These are phyloP conservation scores for Patellaria atrata DNA, from an alignment of 495 filamentous ascomycete genomes.

Conservation along the genomic window DNA sequence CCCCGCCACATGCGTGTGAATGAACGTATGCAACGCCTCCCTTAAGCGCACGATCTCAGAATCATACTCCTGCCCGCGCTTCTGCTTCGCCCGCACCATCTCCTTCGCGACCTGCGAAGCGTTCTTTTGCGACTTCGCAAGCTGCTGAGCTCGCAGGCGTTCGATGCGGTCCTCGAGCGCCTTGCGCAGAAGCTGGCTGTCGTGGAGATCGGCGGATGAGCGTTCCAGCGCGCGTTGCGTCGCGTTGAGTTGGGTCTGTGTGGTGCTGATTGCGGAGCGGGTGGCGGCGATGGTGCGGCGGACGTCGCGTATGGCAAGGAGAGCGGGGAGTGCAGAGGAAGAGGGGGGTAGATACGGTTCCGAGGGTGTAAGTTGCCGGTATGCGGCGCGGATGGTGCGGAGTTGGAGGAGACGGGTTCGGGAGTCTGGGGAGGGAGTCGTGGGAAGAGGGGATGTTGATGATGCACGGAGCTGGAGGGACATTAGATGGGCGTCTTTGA, in stretches of 20 bases:
- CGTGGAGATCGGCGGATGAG: constrained; percentile 46
- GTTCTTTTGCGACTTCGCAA: constrained; percentile 41
- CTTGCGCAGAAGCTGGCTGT: constrained; percentile 37
- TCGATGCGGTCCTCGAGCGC: constrained; percentile 46
- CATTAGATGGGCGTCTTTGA: neutral
- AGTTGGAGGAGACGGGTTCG: constrained; percentile 37
- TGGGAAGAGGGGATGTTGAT: constrained; percentile 15
- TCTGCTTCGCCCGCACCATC: constrained; percentile 40
- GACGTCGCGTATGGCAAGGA: constrained; percentile 54
- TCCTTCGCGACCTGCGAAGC: constrained; percentile 46
- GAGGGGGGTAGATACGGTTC: constrained; percentile 49
- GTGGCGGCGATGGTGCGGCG: constrained; percentile 48
- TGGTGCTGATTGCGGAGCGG: constrained; percentile 40
- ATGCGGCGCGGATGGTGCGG: constrained; percentile 46
- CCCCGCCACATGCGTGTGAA: constrained; percentile 52
- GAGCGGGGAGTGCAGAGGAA: constrained; percentile 52
- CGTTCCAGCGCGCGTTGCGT: constrained; percentile 39
- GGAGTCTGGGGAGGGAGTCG: constrained; percentile 28
- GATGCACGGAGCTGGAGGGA: constrained; percentile 4
- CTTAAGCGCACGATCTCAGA: constrained; percentile 42
- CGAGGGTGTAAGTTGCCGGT: constrained; percentile 42
- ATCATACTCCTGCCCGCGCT: constrained; percentile 41
- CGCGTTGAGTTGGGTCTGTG: constrained; percentile 38
- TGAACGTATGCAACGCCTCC: constrained; percentile 52
- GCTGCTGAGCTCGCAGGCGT: constrained; percentile 35